Evolutionary conservation across 1,139 yeast species (phyloP), one percentile per base, ranked within the genome.

Genomic region (Barnettozyma hawaiiensis): DNA sequence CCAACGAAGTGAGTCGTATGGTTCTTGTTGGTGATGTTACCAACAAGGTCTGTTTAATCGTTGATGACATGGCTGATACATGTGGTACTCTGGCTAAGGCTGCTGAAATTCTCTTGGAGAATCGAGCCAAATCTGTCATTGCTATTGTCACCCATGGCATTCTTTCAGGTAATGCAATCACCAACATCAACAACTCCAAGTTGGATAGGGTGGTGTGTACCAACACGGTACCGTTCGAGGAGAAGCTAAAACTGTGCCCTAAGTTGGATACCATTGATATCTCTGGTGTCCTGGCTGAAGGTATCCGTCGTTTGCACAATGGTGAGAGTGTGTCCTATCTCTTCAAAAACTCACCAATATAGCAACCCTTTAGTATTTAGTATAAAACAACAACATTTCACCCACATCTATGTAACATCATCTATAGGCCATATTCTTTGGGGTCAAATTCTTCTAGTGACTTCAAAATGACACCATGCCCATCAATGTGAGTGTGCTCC

Each of bases 41-140:
- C 10, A 83, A 81, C 53, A 89, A 89, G 66, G 78, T 85, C 41
- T 90, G 97, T 66, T 74, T 92, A 46, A 78, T 92, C 53, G 95
- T 92, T 35, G 98, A 92, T 66, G 98, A 92, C 62, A 90, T 92
- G 95, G 98, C 97, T 39, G 98, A 92, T 62, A 92, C 98, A 19
- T 92, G 97, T 68, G 97, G 97, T 47, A 92, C 98, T 4, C 71
- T 92, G 53, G 94, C 90, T 49, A 92, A 90, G 67, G 97, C 98
- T 33, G 96, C 97, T 20, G 96, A 90, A 55, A 81, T 92, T 6
- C 70, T 92, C 47, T 65, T 90, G 49, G 85, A 80, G 38, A 84
- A 89, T 59, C 82, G 81, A 20, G 97, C 97, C 16, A 70, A 77
- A 54, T 72, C 81, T 47, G 97, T 92, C 35, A 83, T 92, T 58